These are phyloP conservation scores for Zymoseptoria brevis DNA, from an alignment of 2,329 filamentous ascomycete genomes.

Conservation along the genomic window DNA sequence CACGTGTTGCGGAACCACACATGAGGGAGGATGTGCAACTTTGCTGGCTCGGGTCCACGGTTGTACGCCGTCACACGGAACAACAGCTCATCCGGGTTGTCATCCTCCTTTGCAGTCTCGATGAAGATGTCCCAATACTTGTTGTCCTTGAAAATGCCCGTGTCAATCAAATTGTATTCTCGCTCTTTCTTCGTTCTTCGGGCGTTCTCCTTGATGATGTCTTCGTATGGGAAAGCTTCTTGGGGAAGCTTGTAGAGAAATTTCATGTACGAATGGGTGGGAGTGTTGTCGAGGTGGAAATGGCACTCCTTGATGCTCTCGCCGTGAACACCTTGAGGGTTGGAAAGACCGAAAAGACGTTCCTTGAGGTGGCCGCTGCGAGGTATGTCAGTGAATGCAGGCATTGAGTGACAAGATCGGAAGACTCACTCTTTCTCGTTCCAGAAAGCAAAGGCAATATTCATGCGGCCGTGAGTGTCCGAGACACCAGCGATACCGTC, in stretches of 20 bases:
- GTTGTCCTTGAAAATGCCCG: conserved; percentile 78
- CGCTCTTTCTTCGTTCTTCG: conserved; percentile 65
- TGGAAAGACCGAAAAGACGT: conserved; percentile 86
- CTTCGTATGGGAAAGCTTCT: conserved; percentile 81
- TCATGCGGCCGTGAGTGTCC: conserved; percentile 85
- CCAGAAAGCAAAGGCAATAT: conserved; percentile 95
- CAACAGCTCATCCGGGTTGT: conserved; percentile 81
- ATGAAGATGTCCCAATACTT: conserved; percentile 97
- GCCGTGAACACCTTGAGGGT: conserved; percentile 93
- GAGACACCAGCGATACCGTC: conserved; percentile 93
- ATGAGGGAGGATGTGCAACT: conserved; percentile 87
- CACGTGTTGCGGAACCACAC: conserved; percentile 97
- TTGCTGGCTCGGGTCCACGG: conserved; percentile 79
- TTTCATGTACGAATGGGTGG: conserved; percentile 96
- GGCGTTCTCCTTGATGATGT: conserved; percentile 77
- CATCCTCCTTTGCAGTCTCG: conserved; percentile 88
- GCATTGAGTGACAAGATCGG: not conserved
- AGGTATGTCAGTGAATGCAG: conserved; percentile 32
- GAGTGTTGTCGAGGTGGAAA: conserved; percentile 93
- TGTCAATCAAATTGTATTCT: conserved; percentile 90
- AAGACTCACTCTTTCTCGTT: conserved; percentile 79
- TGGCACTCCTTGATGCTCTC: conserved; percentile 96
- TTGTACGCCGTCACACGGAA: conserved; percentile 98
- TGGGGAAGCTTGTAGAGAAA: conserved; percentile 97
- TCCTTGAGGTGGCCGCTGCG: conserved; percentile 84